Conservation (phyloP, 176 grass and related monocot genomes). For the Raddia distichophylla region DNA sequence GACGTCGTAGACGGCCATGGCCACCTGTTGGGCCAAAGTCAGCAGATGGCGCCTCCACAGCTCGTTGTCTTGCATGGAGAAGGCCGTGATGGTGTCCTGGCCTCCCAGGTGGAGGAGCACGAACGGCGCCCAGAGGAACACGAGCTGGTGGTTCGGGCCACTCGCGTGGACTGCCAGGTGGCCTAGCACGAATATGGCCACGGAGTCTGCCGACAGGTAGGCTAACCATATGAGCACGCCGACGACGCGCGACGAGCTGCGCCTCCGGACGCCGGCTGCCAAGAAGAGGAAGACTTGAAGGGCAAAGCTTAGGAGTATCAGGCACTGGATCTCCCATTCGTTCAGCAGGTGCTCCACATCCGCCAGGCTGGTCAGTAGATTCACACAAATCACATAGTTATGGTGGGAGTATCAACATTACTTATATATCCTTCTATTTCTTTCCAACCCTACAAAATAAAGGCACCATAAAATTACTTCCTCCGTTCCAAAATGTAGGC, state of each 20-base stretch:
- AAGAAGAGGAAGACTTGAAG: conserved; percentile 41
- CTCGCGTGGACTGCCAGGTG: conserved; percentile 8
- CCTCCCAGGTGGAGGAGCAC: conserved; percentile 7
- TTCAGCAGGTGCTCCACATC: neutral
- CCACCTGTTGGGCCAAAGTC: neutral
- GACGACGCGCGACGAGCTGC: neutral
- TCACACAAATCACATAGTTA: too few species aligned
- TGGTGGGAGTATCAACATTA: too few species aligned
- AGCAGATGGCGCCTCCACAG: neutral
- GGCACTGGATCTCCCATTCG: conserved; percentile 37
- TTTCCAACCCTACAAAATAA: too few species aligned
- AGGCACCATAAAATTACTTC: too few species aligned
- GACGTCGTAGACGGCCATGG: conserved; percentile 1
- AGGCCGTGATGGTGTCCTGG: conserved; percentile 18
- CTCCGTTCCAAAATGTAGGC: too few species aligned
- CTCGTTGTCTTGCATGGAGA: conserved; percentile 12
- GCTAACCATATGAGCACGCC: conserved; percentile 2
- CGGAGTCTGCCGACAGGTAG: conserved; percentile 22
- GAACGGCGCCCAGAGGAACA: neutral
- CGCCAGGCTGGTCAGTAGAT: neutral
- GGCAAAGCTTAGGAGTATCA: conserved; percentile 27
- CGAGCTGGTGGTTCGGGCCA: neutral
- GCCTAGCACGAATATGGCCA: conserved; percentile 24
- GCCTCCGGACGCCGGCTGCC: neutral
- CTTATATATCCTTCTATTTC: too few species aligned